Conservation (phyloP, 352 stramenopile species). For the Thalassiosira livingstoniorum region DNA sequence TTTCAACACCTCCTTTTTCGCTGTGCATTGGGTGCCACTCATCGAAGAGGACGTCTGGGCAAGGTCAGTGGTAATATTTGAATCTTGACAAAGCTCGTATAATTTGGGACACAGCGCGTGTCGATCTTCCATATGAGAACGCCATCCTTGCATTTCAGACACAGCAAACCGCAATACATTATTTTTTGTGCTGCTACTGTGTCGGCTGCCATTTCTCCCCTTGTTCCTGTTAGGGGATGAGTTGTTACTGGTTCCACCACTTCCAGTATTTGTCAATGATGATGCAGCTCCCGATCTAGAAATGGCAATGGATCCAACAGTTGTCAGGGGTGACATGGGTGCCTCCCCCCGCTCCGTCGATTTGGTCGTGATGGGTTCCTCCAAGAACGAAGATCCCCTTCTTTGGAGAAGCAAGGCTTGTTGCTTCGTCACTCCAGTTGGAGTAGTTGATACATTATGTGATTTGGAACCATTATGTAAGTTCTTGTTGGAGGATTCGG, state of each 20-base stretch:
- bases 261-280: too few relatives aligned
- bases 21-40: too few relatives aligned
- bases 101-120: slow-evolving; percentile 47
- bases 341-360: slow-evolving; percentile 60
- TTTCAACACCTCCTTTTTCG: slow-evolving; percentile 30
- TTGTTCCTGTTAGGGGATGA: not conserved
- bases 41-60: too few relatives aligned
- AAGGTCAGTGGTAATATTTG: too few relatives aligned
- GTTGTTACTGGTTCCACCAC: too few relatives aligned
- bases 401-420: slow-evolving; percentile 19
- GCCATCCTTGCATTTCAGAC: slow-evolving; percentile 83
- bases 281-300: too few relatives aligned
- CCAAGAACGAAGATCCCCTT: slow-evolving; percentile 48
- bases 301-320: too few relatives aligned
- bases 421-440: not conserved
- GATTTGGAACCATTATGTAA: too few relatives aligned
- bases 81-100: too few relatives aligned
- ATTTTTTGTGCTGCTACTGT: not conserved
- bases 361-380: slow-evolving; percentile 68
- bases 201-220: not conserved
- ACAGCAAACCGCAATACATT: slow-evolving; percentile 66
- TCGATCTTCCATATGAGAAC: slow-evolving; percentile 75
- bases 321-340: too few relatives aligned
- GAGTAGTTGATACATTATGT: too few relatives aligned
- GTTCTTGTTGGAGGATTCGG: too few relatives aligned